Evolutionary conservation across 768 basidiomycete species (phyloP).

Genomic region (Leccinum rimulosum): DNA sequence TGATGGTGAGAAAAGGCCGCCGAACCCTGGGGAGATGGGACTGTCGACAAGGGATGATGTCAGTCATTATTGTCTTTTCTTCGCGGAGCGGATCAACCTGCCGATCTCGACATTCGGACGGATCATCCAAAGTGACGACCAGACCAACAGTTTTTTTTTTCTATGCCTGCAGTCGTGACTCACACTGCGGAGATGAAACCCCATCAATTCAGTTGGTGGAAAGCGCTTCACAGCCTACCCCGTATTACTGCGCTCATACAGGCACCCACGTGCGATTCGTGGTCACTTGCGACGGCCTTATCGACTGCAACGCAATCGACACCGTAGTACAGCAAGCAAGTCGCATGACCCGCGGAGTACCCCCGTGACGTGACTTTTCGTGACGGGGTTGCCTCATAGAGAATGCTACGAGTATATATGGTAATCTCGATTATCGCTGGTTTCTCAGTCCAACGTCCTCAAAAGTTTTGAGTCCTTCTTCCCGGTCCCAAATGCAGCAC

Average conservation of each 20-base stretch:
- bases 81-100: neutral
- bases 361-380: neutral
- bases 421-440: slow-evolving; percentile 34
- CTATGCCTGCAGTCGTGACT: neutral
- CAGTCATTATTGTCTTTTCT: slow-evolving; percentile 3
- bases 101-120: slow-evolving; percentile 10
- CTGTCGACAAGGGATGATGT: slow-evolving; percentile 5
- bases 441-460: slow-evolving; percentile 16
- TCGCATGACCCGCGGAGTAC: slow-evolving; percentile 1
- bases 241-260: neutral
- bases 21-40: neutral
- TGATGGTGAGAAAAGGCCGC: neutral
- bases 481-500: slow-evolving; percentile 22
- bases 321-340: slow-evolving; percentile 10
- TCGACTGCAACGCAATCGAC: neutral
- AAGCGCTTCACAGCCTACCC: neutral
- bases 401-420: slow-evolving; percentile 29
- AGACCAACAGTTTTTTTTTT: neutral
- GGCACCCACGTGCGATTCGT: neutral
- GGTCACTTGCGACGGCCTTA: neutral
- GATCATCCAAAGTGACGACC: slow-evolving; percentile 10
- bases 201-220: slow-evolving; percentile 7
- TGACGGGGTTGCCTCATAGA: neutral
- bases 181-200: slow-evolving; percentile 15
- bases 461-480: neutral